Conservation (phyloP, 2,329 filamentous ascomycete species). For the Penicillium digitatum region DNA sequence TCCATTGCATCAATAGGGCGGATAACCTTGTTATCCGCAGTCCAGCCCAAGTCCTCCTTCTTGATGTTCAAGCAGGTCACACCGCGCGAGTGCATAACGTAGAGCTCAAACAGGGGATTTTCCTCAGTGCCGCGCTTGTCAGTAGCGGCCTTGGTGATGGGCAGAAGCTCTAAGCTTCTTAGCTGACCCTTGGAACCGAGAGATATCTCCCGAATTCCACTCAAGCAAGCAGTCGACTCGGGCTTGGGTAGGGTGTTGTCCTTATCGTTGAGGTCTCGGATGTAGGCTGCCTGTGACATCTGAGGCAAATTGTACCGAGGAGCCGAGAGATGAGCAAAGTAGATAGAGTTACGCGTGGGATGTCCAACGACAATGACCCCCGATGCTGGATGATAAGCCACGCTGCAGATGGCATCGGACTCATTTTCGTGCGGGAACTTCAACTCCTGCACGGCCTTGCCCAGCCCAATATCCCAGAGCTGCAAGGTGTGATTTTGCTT, state of each 20-base stretch:
- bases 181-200: slow-evolving; percentile 81
- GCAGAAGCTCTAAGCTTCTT: slow-evolving; percentile 84
- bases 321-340: slow-evolving; percentile 91
- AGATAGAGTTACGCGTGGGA: slow-evolving; percentile 93
- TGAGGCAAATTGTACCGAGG: slow-evolving; percentile 80
- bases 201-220: slow-evolving; percentile 91
- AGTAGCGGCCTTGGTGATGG: slow-evolving; percentile 52
- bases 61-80: slow-evolving; percentile 86
- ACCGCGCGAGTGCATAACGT: slow-evolving; percentile 95
- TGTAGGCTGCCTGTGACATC: slow-evolving; percentile 83
- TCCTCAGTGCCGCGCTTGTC: slow-evolving; percentile 61
- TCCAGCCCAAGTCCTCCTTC: slow-evolving; percentile 88
- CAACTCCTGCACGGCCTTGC: slow-evolving; percentile 94
- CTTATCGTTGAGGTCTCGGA: slow-evolving; percentile 70
- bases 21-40: slow-evolving; percentile 81
- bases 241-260: slow-evolving; percentile 73
- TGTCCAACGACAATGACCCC: slow-evolving; percentile 94
- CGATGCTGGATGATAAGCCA: slow-evolving; percentile 86
- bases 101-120: slow-evolving; percentile 82
- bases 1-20: slow-evolving; percentile 71
- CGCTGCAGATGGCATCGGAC: slow-evolving; percentile 95
- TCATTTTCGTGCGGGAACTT: slow-evolving; percentile 95
- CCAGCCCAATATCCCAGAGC: slow-evolving; percentile 93
- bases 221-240: slow-evolving; percentile 95
- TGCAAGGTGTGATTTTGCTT: slow-evolving; percentile 99